Evolutionary conservation across 805 yeast species (phyloP).

Genomic region (Ascoidea asiatica): DNA sequence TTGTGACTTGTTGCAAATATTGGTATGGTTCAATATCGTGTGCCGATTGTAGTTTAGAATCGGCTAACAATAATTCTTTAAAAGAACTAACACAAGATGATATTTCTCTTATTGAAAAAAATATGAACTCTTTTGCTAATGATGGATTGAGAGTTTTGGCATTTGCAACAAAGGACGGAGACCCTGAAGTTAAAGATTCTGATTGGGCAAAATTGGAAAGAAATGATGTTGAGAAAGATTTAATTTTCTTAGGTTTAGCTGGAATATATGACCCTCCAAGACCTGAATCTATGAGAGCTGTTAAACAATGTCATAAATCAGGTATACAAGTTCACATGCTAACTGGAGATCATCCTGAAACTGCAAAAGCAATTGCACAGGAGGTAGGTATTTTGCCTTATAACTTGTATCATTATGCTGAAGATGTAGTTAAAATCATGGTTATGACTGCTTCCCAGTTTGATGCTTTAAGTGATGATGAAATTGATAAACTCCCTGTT

Average conservation of each 20-base stretch:
- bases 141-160: conserved; percentile 67
- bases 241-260: conserved; percentile 51
- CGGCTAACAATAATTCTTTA: conserved; percentile 16
- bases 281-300: conserved; percentile 51
- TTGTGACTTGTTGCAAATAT: conserved; percentile 37
- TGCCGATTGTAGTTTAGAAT: conserved; percentile 8
- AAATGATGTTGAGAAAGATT: conserved; percentile 32
- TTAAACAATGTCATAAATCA: conserved; percentile 53
- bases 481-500: conserved; percentile 50
- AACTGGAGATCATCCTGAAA: conserved; percentile 71
- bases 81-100: conserved; percentile 27
- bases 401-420: conserved; percentile 40
- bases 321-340: conserved; percentile 74
- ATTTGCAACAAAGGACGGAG: conserved; percentile 35
- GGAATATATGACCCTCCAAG: conserved; percentile 80
- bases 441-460: conserved; percentile 67
- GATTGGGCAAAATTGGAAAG: conserved; percentile 23
- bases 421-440: conserved; percentile 47
- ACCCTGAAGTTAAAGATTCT: conserved; percentile 13
- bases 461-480: conserved; percentile 45
- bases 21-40: conserved; percentile 28
- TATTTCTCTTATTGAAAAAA: conserved; percentile 29
- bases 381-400: conserved; percentile 68
- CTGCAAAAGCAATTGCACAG: conserved; percentile 69
- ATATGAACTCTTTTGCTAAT: conserved; percentile 44